Conservation (phyloP, 768 basidiomycete species). For the Mycena rebaudengoi region DNA sequence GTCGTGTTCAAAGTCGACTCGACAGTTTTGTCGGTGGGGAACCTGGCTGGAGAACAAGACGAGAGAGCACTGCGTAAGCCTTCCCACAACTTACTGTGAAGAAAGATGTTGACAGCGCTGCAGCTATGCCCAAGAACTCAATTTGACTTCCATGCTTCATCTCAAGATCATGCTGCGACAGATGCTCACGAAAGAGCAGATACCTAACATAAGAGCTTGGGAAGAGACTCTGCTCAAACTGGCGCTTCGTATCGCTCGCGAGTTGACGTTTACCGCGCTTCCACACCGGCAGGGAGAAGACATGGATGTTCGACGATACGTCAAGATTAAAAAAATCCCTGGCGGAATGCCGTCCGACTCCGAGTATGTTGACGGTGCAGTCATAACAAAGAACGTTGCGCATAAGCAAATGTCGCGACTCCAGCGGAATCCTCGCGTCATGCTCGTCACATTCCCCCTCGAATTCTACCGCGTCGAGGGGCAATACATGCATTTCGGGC, state of each 20-base stretch:
- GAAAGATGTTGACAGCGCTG: slow-evolving; percentile 7
- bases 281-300: slow-evolving; percentile 86
- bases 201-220: slow-evolving; percentile 90
- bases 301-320: slow-evolving; percentile 94
- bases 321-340: slow-evolving; percentile 98
- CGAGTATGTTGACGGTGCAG: slow-evolving; percentile 95
- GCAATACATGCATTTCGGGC: slow-evolving; percentile 92
- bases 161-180: slow-evolving; percentile 92
- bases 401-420: slow-evolving; percentile 93
- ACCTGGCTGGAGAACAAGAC: slow-evolving; percentile 84
- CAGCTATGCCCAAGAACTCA: slow-evolving; percentile 87
- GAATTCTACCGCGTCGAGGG: slow-evolving; percentile 94
- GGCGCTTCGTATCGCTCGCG: slow-evolving; percentile 85
- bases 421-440: slow-evolving; percentile 88
- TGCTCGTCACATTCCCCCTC: slow-evolving; percentile 94
- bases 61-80: slow-evolving; percentile 90
- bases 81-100: slow-evolving; percentile 3
- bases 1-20: slow-evolving; percentile 82
- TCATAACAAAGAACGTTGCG: slow-evolving; percentile 97
- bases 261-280: slow-evolving; percentile 77
- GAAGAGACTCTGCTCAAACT: slow-evolving; percentile 83
- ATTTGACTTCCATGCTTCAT: slow-evolving; percentile 87
- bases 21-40: slow-evolving; percentile 65
- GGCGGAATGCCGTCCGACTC: slow-evolving; percentile 92
- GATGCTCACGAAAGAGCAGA: slow-evolving; percentile 82